A percentile compares a stretch with the other conserved stretches of the same genome.
These are phyloP conservation scores for Baudoinia panamericana DNA, from an alignment of 495 filamentous ascomycete genomes.

Conservation along the genomic window DNA sequence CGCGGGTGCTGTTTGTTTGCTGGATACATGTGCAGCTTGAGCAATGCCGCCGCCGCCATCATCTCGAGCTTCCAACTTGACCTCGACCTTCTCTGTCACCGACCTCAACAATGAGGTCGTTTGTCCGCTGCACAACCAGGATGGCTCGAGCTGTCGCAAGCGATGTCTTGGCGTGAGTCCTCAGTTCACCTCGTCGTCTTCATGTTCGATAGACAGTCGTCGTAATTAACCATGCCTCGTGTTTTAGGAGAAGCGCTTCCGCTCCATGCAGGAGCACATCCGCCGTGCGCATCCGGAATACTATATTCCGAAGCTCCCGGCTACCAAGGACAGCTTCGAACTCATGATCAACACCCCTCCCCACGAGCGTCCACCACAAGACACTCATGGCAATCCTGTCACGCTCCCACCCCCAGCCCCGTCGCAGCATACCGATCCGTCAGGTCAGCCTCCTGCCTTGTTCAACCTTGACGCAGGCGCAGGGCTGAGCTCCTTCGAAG, in stretches of 20 bases:
- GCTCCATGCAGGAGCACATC: constrained; percentile 99
- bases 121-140: constrained; percentile 88
- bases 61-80: too few species aligned
- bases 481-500: constrained; percentile 15
- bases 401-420: constrained; percentile 18
- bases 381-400: constrained; percentile 20
- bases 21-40: too few species aligned
- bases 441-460: constrained; percentile 18
- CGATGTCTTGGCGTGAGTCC: constrained; percentile 84
- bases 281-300: constrained; percentile 93
- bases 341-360: constrained; percentile 88
- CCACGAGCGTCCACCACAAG: constrained; percentile 50
- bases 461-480: constrained; percentile 15
- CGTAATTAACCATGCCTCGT: constrained; percentile 3
- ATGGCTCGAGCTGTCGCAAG: constrained; percentile 95
- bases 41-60: too few species aligned
- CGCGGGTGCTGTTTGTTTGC: too few species aligned
- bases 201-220: too few species aligned
- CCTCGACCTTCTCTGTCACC: constrained; percentile 83
- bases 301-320: constrained; percentile 97
- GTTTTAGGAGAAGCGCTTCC: constrained; percentile 82
- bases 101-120: constrained; percentile 92
- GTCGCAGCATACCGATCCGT: constrained; percentile 14
- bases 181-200: not conserved
- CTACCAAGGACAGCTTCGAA: constrained; percentile 94